Conservation (phyloP, 768 basidiomycete genomes). For the Leccinum truebloodii region DNA sequence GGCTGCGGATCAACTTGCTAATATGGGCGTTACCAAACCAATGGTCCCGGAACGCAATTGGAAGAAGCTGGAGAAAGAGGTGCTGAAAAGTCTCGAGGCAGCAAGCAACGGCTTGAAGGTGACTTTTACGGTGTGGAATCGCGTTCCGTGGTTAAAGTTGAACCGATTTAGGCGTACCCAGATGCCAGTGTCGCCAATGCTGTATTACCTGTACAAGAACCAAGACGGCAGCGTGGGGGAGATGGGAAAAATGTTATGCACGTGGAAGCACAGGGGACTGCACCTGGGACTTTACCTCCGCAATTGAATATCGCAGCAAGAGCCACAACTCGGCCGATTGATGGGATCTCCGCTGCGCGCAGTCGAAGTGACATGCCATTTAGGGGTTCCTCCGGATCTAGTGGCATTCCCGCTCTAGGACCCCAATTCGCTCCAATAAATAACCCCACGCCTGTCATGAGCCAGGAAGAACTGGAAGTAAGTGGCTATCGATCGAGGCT, state of each 20-base stretch:
- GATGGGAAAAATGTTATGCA: background rate
- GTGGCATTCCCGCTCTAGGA: background rate
- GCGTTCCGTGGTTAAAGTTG: conserved; percentile 7
- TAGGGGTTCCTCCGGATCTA: background rate
- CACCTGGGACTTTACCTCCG: background rate
- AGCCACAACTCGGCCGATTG: background rate
- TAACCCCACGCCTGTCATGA: background rate
- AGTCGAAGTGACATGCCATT: background rate
- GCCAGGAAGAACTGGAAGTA: conserved; percentile 27
- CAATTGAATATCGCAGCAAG: background rate
- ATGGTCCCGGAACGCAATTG: conserved; percentile 58
- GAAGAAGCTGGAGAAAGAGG: conserved; percentile 34
- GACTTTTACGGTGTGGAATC: conserved; percentile 4
- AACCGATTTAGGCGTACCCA: conserved; percentile 30
- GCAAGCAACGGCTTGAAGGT: conserved; percentile 23
- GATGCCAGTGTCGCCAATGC: conserved; percentile 24
- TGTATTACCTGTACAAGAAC: background rate
- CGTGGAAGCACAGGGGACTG: background rate
- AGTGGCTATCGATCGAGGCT: background rate
- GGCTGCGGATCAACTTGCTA: conserved; percentile 76
- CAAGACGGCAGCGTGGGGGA: background rate
- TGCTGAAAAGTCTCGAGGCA: conserved; percentile 10
- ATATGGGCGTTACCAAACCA: conserved; percentile 48
- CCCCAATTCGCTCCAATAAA: background rate
- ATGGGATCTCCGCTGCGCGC: background rate